Conservation (phyloP, 257 asterid species). For the Buddleja alternifolia region DNA sequence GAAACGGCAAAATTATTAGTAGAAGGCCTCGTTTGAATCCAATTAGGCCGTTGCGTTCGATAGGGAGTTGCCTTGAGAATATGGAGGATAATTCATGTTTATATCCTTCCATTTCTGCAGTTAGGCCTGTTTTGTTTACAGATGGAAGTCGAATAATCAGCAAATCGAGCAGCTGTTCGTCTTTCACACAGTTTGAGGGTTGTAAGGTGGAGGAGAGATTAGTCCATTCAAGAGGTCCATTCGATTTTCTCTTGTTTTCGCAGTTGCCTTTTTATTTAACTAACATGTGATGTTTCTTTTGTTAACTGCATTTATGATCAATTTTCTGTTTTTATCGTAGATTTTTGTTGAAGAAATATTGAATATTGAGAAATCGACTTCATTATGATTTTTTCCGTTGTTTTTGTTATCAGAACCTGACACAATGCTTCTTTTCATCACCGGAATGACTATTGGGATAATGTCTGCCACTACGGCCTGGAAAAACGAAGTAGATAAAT, state of each 20-base stretch:
- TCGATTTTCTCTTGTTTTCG: not conserved
- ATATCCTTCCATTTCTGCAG: conserved; percentile 29
- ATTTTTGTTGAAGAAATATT: no score
- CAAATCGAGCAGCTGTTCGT: conserved; percentile 26
- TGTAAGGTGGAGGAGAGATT: conserved; percentile 21
- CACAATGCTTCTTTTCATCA: conserved; percentile 46
- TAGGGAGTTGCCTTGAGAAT: conserved; percentile 30
- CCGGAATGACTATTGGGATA: conserved; percentile 68
- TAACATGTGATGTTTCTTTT: not conserved
- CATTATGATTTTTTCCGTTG: not conserved
- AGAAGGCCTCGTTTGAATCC: conserved; percentile 23
- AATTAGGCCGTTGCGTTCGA: conserved; percentile 31
- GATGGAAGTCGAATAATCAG: conserved; percentile 30
- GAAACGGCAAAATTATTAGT: conserved; percentile 30
- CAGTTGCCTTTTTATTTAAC: not conserved
- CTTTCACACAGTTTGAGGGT: conserved; percentile 25
- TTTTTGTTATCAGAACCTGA: conserved; percentile 44
- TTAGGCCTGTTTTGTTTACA: conserved; percentile 41
- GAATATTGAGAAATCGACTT: no score
- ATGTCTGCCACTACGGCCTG: conserved; percentile 41
- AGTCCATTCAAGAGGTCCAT: conserved; percentile 43
- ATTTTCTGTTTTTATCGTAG: not conserved
- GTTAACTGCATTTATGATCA: not conserved
- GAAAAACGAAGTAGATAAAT: conserved; percentile 46
- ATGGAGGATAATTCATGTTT: conserved; percentile 37